Evolutionary conservation across 305 asterid species (phyloP).

Genomic region (Rubia peregrina): DNA sequence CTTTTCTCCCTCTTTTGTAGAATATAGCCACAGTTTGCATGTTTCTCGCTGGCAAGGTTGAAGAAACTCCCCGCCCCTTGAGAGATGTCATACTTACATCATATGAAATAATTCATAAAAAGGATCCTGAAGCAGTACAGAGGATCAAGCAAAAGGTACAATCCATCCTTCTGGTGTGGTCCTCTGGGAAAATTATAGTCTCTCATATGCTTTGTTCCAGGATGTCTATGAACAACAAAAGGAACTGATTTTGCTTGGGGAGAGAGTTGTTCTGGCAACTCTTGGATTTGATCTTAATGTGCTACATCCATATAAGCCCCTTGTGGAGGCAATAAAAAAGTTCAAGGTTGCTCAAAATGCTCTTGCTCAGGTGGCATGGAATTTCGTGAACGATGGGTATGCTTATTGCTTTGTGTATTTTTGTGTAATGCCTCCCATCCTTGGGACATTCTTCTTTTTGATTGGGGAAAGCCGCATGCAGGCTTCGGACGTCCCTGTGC

Average conservation of each 20-base stretch:
- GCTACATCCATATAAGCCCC: slow-evolving; percentile 96
- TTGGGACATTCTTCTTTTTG: slow-evolving; percentile 57
- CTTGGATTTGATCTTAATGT: slow-evolving; percentile 89
- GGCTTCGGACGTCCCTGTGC: slow-evolving; percentile 99
- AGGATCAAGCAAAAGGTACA: slow-evolving; percentile 93
- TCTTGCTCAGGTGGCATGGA: slow-evolving; percentile 99
- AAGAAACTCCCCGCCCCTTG: slow-evolving; percentile 98
- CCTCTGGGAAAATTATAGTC: neutral
- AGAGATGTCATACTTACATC: slow-evolving; percentile 91
- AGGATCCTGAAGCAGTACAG: slow-evolving; percentile 81
- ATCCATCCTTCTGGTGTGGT: slow-evolving; percentile 2
- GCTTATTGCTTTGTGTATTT: slow-evolving; percentile 30
- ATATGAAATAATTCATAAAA: slow-evolving; percentile 84
- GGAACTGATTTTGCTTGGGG: slow-evolving; percentile 76
- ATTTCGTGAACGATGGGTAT: slow-evolving; percentile 99
- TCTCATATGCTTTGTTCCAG: slow-evolving; percentile 29
- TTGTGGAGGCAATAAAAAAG: slow-evolving; percentile 93
- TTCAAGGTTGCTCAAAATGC: slow-evolving; percentile 98
- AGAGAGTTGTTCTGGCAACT: slow-evolving; percentile 86
- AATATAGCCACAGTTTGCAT: slow-evolving; percentile 83
- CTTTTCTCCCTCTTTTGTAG: slow-evolving; percentile 28
- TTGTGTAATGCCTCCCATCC: slow-evolving; percentile 33
- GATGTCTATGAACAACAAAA: slow-evolving; percentile 89
- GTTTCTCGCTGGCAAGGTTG: slow-evolving; percentile 99
- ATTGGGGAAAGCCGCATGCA: slow-evolving; percentile 78